A percentile compares a stretch with the other conserved stretches of the same genome.
These are phyloP conservation scores for Flaveria sonorensis DNA, from an alignment of 129 eudicot genomes.

Conservation along the genomic window DNA sequence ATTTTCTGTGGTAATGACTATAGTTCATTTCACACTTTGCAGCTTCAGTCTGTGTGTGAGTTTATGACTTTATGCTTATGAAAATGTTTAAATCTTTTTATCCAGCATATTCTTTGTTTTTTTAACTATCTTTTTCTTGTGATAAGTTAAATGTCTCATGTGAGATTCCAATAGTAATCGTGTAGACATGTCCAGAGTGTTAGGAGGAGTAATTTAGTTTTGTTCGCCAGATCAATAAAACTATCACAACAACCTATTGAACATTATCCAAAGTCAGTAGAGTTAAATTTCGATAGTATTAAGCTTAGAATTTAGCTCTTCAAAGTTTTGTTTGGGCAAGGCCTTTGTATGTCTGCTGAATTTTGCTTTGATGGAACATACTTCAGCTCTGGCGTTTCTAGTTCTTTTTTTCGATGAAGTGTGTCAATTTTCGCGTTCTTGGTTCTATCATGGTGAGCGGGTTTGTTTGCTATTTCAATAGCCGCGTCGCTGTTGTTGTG, in stretches of 20 bases:
- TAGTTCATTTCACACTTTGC: background rate
- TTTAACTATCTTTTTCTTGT: background rate
- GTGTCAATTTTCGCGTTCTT: background rate
- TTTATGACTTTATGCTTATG: background rate
- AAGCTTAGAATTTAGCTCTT: background rate
- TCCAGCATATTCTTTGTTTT: background rate
- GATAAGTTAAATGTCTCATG: background rate
- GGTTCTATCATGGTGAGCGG: background rate
- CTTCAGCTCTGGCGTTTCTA: background rate
- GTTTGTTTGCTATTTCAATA: background rate
- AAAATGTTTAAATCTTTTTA: background rate
- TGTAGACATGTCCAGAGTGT: background rate
- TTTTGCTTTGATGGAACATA: background rate
- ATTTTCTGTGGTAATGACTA: background rate
- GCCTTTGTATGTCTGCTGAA: background rate
- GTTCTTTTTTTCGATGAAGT: background rate
- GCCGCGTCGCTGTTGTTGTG: background rate
- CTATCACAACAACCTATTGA: background rate
- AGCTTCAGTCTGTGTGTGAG: conserved; percentile 13
- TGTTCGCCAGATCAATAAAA: no score
- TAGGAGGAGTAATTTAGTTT: background rate
- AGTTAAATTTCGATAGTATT: no score
- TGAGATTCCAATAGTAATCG: background rate
- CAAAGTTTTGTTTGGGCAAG: background rate
- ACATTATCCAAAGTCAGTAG: background rate